Evolutionary conservation across 2,329 filamentous ascomycete genomes (phyloP), one percentile per base, ranked within the genome.

Genomic region (Zymoseptoria brevis): DNA sequence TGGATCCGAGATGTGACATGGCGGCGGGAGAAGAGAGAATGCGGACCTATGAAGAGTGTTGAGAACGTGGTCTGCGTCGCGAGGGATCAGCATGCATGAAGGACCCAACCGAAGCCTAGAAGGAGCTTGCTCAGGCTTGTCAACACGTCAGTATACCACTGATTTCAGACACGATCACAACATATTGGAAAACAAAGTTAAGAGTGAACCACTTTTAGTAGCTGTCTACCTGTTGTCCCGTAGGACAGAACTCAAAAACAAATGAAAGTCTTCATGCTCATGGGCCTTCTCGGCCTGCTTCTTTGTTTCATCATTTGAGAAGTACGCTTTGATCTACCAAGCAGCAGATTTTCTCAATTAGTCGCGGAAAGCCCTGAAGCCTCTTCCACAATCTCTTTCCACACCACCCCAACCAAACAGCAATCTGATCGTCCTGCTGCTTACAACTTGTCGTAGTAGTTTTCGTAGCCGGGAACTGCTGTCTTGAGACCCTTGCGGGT

Each of bases 401-500:
- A 22, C 29, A 59, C 54, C 57, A 57, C 24, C 55, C 29, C 56
- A 60, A 54, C 49, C 58, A 50, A 51, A 56, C 60, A 61, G 57
- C 62, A 60, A 29, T 62, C 60, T 19, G 35, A 61, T 26, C 35
- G 57, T 52, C 58, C 49, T 59, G 59, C 56, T 58, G 64, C 60
- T 66, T 72, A 72, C 62, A 72, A 66, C 67, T 72, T 72, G 69
- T 72, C 70, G 68, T 72, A 72, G 68, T 72, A 72, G 85, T 96
- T 96, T 76, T 90, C 90, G 82, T 91, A 87, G 77, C 88, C 89
- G 72, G 94, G 93, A 76, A 96, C 89, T 73, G 90, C 85, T 75
- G 88, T 81, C 90, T 99, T 99, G 84, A 99, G 83, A 90, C 93
- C 94, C 90, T 99, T 99, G 81, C 93, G 90, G 87, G 96, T 96